phyloP scores from a whole-genome alignment of 2,329 filamentous ascomycete species.

The Tolypocladium tropicale region DNA sequence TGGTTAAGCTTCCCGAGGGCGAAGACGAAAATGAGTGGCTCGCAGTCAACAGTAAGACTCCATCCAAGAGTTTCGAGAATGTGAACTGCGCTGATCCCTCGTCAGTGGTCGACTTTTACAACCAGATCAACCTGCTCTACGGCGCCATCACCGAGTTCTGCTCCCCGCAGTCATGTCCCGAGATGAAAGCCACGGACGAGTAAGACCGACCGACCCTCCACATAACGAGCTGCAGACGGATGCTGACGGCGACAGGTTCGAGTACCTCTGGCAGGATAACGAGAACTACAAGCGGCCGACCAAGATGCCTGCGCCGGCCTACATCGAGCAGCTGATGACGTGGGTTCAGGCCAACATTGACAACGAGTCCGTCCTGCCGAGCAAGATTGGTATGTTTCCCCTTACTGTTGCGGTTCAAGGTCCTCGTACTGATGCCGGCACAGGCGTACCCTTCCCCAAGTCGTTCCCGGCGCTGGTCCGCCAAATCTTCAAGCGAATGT shows the following conservation, averaged over 20 bases:
- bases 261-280: constrained; percentile 97
- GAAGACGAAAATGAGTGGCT: constrained; percentile 98
- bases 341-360: constrained; percentile 96
- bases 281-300: constrained; percentile 92
- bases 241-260: constrained; percentile 51
- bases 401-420: background rate
- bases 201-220: constrained; percentile 36
- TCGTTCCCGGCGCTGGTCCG: constrained; percentile 80
- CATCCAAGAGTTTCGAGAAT: too few species aligned
- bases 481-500: constrained; percentile 98
- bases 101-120: constrained; percentile 99
- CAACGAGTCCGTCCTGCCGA: constrained; percentile 92
- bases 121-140: constrained; percentile 98
- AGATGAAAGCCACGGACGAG: constrained; percentile 99
- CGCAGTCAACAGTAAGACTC: constrained; percentile 79
- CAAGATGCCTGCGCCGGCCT: constrained; percentile 94
- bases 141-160: constrained; percentile 99
- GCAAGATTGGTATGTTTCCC: constrained; percentile 59
- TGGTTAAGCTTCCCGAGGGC: constrained; percentile 92
- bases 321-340: constrained; percentile 94
- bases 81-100: constrained; percentile 1
- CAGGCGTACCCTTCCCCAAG: constrained; percentile 88
- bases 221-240: too few species aligned
- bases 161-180: constrained; percentile 90
- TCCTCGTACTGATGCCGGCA: constrained; percentile 7